These are phyloP conservation scores for Xerocomus nothofagi DNA, from an alignment of 1,284 basidiomycete species.

Conservation along the genomic window DNA sequence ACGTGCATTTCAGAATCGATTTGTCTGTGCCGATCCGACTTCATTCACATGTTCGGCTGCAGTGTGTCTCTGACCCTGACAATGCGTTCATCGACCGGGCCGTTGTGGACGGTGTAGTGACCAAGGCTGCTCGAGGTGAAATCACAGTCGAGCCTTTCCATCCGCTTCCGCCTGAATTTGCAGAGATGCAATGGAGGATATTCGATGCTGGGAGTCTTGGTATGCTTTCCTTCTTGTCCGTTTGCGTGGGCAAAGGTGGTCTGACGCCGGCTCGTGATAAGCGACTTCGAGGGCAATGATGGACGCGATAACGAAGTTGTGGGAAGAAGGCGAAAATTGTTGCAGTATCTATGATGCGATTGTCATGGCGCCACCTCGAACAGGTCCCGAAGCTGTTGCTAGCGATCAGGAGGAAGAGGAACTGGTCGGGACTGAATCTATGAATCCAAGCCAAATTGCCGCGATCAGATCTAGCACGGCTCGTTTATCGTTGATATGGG, in stretches of 20 bases:
- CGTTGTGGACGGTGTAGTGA: constrained; percentile 56
- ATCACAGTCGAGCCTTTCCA: constrained; percentile 52
- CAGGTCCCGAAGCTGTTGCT: background rate
- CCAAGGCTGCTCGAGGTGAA: constrained; percentile 51
- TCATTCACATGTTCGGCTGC: constrained; percentile 62
- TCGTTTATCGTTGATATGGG: constrained; percentile 60
- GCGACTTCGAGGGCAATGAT: constrained; percentile 65
- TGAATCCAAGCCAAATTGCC: constrained; percentile 54
- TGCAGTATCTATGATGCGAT: constrained; percentile 53
- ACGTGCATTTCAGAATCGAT: constrained; percentile 57
- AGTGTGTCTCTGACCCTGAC: constrained; percentile 54
- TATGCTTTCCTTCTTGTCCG: constrained; percentile 23
- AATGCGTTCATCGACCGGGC: constrained; percentile 46
- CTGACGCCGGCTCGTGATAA: constrained; percentile 19
- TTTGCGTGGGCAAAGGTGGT: background rate
- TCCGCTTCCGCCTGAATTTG: constrained; percentile 57
- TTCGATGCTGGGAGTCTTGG: constrained; percentile 61
- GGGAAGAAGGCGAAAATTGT: constrained; percentile 42
- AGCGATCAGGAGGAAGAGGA: constrained; percentile 16
- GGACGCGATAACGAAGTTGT: constrained; percentile 53
- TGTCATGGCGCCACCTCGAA: constrained; percentile 27
- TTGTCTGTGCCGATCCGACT: constrained; percentile 47
- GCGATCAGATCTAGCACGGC: constrained; percentile 47
- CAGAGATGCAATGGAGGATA: constrained; percentile 59
- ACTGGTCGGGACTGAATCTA: constrained; percentile 19